Evolutionary conservation across 2,329 filamentous ascomycete species (phyloP).

Genomic region (Talaromyces pinophilus): DNA sequence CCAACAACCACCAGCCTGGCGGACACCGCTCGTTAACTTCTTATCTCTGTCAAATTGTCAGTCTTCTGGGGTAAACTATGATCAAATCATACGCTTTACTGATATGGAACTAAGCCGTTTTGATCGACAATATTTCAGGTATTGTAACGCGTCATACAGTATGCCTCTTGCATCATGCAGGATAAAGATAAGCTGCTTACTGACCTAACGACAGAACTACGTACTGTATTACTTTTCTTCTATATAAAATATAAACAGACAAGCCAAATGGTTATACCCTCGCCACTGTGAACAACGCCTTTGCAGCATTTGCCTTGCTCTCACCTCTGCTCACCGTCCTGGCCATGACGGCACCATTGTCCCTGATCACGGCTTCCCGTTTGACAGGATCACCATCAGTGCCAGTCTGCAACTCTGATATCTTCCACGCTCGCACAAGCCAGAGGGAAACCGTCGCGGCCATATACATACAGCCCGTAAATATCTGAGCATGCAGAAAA

Average conservation of each 20-base stretch:
- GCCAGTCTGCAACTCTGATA: slow-evolving; percentile 1
- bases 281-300: background rate
- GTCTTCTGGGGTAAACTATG: background rate
- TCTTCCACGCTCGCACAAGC: slow-evolving; percentile 14
- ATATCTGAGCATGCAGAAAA: slow-evolving; percentile 13
- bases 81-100: background rate
- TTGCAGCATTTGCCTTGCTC: background rate
- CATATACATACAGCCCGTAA: slow-evolving; percentile 9
- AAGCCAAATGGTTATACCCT: background rate
- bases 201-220: background rate
- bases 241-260: background rate
- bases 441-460: slow-evolving; percentile 11
- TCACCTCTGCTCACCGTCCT: background rate
- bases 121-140: background rate
- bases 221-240: background rate
- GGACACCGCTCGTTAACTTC: background rate
- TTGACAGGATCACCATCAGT: slow-evolving; percentile 4
- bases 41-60: slow-evolving; percentile 10
- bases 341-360: background rate
- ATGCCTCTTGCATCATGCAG: background rate
- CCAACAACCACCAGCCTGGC: background rate
- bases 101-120: background rate
- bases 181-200: background rate
- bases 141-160: background rate
- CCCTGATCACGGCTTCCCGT: background rate